These are phyloP conservation scores for Globisporangium viniferum DNA, from an alignment of 352 stramenopile genomes.

Conservation along the genomic window DNA sequence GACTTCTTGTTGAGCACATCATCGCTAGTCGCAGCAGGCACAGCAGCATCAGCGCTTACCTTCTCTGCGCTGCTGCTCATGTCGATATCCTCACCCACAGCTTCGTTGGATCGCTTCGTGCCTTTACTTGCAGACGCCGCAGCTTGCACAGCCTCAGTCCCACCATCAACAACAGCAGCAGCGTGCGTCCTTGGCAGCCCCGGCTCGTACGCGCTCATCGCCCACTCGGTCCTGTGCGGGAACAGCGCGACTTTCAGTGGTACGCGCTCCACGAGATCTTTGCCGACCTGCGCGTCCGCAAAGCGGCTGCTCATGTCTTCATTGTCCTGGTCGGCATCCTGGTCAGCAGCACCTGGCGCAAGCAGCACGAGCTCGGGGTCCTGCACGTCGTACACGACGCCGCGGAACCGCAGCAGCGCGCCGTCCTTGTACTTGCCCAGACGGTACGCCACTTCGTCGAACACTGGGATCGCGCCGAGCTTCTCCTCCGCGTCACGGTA, in stretches of 20 bases:
- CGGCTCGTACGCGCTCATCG: conserved; percentile 27
- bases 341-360: conserved; percentile 9
- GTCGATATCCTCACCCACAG: conserved; percentile 22
- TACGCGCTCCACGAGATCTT: conserved; percentile 58
- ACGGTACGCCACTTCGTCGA: conserved; percentile 45
- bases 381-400: conserved; percentile 67
- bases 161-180: neutral
- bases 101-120: conserved; percentile 45
- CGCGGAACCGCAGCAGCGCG: conserved; percentile 56
- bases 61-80: neutral
- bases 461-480: conserved; percentile 26
- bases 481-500: conserved; percentile 11
- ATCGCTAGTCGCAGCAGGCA: neutral
- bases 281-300: conserved; percentile 13
- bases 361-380: conserved; percentile 70
- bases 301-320: neutral
- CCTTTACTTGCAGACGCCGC: conserved; percentile 20
- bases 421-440: conserved; percentile 53
- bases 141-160: neutral
- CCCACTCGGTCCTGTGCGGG: conserved; percentile 58
- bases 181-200: neutral
- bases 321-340: neutral
- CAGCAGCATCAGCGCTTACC: neutral
- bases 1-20: conserved; percentile 37
- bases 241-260: conserved; percentile 61